Percentiles rank a stretch among this genome's conserved stretches.
Conservation (phyloP, 306 rosid genomes). For the Gynostemma pentaphyllum region DNA sequence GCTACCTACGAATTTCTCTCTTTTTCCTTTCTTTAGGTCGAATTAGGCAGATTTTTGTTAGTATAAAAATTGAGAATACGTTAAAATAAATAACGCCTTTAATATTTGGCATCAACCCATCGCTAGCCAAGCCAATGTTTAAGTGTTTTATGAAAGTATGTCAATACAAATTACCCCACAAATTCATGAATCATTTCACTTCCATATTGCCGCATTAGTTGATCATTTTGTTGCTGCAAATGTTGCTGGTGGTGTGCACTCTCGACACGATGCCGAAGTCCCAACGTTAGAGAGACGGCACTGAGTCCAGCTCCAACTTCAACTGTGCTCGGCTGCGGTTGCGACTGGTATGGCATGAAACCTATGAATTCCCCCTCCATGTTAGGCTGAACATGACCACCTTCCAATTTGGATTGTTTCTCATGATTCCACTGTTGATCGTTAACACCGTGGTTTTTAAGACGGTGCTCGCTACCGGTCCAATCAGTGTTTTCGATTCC, state of each 20-base stretch:
- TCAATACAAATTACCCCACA: conserved; percentile 27
- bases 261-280: conserved; percentile 47
- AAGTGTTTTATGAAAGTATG: too few species aligned
- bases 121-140: background rate
- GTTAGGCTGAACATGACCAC: conserved; percentile 29
- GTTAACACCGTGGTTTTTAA: conserved; percentile 11
- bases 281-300: conserved; percentile 66
- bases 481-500: conserved; percentile 19
- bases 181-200: conserved; percentile 53
- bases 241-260: conserved; percentile 33
- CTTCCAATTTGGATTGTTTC: conserved; percentile 53
- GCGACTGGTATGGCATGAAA: conserved; percentile 55
- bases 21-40: too few species aligned
- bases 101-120: background rate
- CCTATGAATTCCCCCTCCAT: conserved; percentile 52
- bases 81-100: too few species aligned
- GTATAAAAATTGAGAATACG: background rate
- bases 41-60: too few species aligned
- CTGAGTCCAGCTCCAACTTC: conserved; percentile 56
- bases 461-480: conserved; percentile 9
- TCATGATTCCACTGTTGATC: conserved; percentile 38
- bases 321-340: conserved; percentile 24
- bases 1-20: background rate
- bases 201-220: conserved; percentile 36
- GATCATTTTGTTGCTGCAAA: conserved; percentile 35